These are phyloP conservation scores for Hymenoscyphus scutula DNA, from an alignment of 2,329 filamentous ascomycete species.

Conservation along the genomic window DNA sequence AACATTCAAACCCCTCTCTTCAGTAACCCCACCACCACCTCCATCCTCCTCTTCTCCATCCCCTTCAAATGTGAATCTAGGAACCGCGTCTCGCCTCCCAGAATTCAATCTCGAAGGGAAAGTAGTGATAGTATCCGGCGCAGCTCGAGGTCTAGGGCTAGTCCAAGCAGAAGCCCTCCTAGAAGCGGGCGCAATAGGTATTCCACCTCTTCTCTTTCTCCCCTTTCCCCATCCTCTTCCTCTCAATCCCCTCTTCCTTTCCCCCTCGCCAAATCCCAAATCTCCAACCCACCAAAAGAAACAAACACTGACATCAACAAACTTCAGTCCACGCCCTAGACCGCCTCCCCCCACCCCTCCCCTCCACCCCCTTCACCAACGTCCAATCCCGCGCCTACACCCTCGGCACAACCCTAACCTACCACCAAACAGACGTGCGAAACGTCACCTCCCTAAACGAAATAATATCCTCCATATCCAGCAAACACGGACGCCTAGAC, in stretches of 20 bases:
- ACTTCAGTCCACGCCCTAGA: constrained; percentile 32
- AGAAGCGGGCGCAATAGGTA: constrained; percentile 70
- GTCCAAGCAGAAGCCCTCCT: constrained; percentile 70
- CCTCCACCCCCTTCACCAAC: constrained; percentile 55
- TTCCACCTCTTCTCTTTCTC: constrained; percentile 9
- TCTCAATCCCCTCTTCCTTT: neutral
- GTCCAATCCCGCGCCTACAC: constrained; percentile 47
- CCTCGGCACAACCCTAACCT: constrained; percentile 60
- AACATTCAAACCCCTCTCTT: neutral
- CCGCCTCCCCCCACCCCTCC: constrained; percentile 42
- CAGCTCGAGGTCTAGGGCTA: constrained; percentile 69
- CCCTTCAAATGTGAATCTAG: neutral
- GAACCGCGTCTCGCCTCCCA: constrained; percentile 21
- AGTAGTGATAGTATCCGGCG: constrained; percentile 69
- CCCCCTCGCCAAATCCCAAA: too few relatives aligned
- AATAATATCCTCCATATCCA: constrained; percentile 66
- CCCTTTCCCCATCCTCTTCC: neutral
- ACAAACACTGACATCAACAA: neutral
- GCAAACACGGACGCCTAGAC: constrained; percentile 69
- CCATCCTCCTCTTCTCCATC: neutral
- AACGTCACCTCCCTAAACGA: constrained; percentile 66
- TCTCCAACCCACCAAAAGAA: neutral
- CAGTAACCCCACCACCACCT: neutral
- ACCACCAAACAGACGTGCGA: constrained; percentile 78
- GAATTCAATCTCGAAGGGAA: constrained; percentile 70